Base-by-base conservation (phyloP, 108 stramenopile species). In the Nitzschia palea region DNA sequence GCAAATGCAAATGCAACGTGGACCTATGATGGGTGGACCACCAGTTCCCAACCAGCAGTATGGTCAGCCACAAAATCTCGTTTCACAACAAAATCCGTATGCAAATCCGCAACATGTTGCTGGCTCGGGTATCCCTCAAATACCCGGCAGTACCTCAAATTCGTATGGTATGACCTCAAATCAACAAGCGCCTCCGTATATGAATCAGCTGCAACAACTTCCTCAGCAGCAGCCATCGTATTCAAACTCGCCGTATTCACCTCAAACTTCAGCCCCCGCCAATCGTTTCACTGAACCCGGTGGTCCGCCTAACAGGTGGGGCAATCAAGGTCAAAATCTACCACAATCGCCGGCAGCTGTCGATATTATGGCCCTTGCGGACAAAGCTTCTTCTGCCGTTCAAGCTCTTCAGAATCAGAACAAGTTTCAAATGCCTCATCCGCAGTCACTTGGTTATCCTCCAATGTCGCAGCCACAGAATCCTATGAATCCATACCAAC, bases 291-390 rank as follows among this genome's bases (percentile, higher is more conserved):
- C 34, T 55, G 47, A 74, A 23, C 54, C 62, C 4, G 31, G 45
- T 30, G 44, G 42, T 68, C 30, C 47, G 2, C 56, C 22, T 10
- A 26, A 31, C 5, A n/a, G 18, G 33, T 60, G 59, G 59, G 59
- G 37, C 23, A 55, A 55, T 15, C 63, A 64, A 64, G 31, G 15
- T 15, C 59, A 33, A n/a, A 51, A 51, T 35, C 12, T 45, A 18
- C 60, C 60, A 9, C 70, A 71, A 23, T 10, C 47, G 18, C 59
- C 81, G 71, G 44, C 78, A 60, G n/a, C 71, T 8, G 70, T 86
- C 6, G 90, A 91, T 58, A 88, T 91, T 62, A 62, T 88, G 28
- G 84, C 79, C 20, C 73, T 91, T 54, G 90, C 90, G 0, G 90
- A 88, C 47, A 88, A 88, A 54, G 90, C 90, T 3, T 83, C 90